A percentile compares a stretch with the other conserved stretches of the same genome.
phyloP scores from a whole-genome alignment of 257 asterid species.

The Rhazya stricta region DNA sequence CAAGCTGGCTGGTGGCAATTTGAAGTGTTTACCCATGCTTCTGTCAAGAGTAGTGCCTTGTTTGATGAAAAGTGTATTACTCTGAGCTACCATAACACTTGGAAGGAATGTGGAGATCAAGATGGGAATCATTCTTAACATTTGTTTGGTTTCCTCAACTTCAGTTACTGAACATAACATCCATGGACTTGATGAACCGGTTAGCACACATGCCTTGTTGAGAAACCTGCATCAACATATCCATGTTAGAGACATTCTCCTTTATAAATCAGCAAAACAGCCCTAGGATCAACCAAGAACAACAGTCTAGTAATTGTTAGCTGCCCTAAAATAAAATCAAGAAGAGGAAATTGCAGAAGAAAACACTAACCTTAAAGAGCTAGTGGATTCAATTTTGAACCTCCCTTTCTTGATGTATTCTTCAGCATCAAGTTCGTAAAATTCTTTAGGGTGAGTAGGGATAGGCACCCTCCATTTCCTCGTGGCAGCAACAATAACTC shows the following conservation, averaged over 20 bases:
- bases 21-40: constrained; percentile 42
- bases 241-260: constrained; percentile 27
- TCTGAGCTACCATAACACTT: constrained; percentile 74
- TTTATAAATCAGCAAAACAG: not conserved
- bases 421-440: constrained; percentile 51
- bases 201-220: constrained; percentile 69
- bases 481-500: constrained; percentile 58
- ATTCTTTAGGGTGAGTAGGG: constrained; percentile 49
- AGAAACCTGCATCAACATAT: constrained; percentile 44
- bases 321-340: not conserved
- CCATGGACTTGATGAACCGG: constrained; percentile 61
- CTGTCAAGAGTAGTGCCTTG: constrained; percentile 71
- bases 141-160: constrained; percentile 88
- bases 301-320: too few relatives aligned
- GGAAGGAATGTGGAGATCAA: constrained; percentile 61
- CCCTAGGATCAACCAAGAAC: not conserved
- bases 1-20: constrained; percentile 74
- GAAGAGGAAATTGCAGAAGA: not conserved
- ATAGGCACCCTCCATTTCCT: constrained; percentile 47
- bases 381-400: constrained; percentile 60
- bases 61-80: constrained; percentile 64
- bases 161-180: constrained; percentile 68
- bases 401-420: constrained; percentile 51
- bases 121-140: constrained; percentile 73
- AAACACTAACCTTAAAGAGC: constrained; percentile 51